Percentiles rank a stretch among this genome's conserved stretches.
phyloP scores from a whole-genome alignment of 2,329 filamentous ascomycete species.

The Alternaria panax region DNA sequence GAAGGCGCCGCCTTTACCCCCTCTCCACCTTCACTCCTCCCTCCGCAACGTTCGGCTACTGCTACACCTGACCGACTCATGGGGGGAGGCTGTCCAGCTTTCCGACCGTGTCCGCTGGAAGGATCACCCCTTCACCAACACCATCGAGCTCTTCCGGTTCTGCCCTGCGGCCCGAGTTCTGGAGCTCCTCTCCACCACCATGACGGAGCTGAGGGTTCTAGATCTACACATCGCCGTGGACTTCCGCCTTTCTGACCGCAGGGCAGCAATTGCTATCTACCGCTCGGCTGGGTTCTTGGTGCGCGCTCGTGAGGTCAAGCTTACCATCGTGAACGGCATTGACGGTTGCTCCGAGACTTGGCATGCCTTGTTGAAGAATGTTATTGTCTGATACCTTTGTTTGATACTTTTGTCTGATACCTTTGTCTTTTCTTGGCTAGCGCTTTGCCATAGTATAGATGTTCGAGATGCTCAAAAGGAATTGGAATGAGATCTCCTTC shows the following conservation, averaged over 20 bases:
- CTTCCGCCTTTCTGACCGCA: not conserved
- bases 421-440: not conserved
- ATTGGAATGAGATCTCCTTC: not conserved
- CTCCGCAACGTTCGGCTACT: constrained; percentile 13
- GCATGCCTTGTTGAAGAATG: not conserved
- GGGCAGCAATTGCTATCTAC: constrained; percentile 7
- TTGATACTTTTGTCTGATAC: too few species aligned
- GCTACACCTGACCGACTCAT: constrained; percentile 16
- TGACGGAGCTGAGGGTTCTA: constrained; percentile 10
- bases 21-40: not conserved
- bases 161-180: constrained; percentile 21
- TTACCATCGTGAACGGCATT: not conserved
- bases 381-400: not conserved
- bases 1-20: constrained; percentile 4
- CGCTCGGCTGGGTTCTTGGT: constrained; percentile 12
- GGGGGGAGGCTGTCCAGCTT: not conserved
- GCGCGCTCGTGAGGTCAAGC: constrained; percentile 11
- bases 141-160: constrained; percentile 11
- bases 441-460: not conserved
- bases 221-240: constrained; percentile 14
- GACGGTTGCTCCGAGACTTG: not conserved
- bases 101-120: not conserved
- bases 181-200: constrained; percentile 8
- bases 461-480: not conserved
- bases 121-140: constrained; percentile 5